phyloP scores from a whole-genome alignment of 1,139 yeast genomes.

The Scheffersomyces cryptocercus region DNA sequence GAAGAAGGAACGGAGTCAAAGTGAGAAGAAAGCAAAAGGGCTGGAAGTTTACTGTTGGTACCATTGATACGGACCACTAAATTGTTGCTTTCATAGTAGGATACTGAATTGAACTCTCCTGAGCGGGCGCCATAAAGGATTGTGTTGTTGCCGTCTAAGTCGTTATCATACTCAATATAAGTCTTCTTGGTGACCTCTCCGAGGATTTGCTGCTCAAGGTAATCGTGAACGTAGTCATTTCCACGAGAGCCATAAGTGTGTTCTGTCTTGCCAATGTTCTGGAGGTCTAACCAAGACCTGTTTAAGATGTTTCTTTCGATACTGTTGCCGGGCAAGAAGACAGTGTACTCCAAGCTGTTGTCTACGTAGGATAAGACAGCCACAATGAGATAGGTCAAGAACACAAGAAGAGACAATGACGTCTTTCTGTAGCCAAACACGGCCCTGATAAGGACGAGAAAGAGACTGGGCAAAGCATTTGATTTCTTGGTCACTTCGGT shows the following conservation, averaged over 20 bases:
- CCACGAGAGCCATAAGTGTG: conserved; percentile 82
- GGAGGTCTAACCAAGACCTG: conserved; percentile 68
- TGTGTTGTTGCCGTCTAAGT: conserved; percentile 40
- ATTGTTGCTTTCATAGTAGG: conserved; percentile 80
- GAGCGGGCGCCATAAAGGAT: conserved; percentile 49
- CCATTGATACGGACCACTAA: conserved; percentile 75
- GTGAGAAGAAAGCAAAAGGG: conserved; percentile 79
- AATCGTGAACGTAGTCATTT: conserved; percentile 76
- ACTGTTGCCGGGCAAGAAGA: conserved; percentile 38
- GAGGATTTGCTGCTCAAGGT: conserved; percentile 49
- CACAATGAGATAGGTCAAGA: conserved; percentile 40
- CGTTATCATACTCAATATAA: conserved; percentile 54
- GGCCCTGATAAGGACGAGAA: conserved; percentile 31
- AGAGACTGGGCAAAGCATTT: conserved; percentile 20
- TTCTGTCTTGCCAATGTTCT: conserved; percentile 58
- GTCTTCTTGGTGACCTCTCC: conserved; percentile 24
- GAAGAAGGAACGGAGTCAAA: conserved; percentile 89
- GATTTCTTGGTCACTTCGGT: background rate
- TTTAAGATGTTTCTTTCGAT: conserved; percentile 42
- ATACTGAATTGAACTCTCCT: conserved; percentile 43
- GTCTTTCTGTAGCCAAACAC: conserved; percentile 64
- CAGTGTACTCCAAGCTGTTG: conserved; percentile 37
- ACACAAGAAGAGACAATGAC: conserved; percentile 51
- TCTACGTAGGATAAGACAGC: conserved; percentile 30
- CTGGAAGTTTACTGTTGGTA: conserved; percentile 54